A percentile compares a stretch with the other conserved stretches of the same genome.
These are phyloP conservation scores for Fusarium clavum DNA, from an alignment of 2,329 filamentous ascomycete species.

Conservation along the genomic window DNA sequence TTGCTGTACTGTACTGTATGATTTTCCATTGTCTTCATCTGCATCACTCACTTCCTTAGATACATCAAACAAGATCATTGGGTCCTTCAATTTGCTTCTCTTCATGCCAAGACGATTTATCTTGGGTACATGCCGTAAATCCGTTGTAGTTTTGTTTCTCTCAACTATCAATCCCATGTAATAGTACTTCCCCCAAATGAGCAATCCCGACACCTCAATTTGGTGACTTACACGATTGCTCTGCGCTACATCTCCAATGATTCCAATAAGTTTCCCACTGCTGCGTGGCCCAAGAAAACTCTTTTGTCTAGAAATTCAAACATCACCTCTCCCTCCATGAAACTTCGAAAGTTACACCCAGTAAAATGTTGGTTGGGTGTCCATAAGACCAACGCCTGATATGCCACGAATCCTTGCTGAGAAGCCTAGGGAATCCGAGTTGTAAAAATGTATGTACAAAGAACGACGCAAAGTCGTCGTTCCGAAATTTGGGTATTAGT, in stretches of 20 bases:
- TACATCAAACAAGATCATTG: neutral
- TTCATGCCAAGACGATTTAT: conserved; percentile 16
- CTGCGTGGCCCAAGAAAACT: conserved; percentile 37
- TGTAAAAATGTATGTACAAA: conserved; percentile 47
- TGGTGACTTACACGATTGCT: conserved; percentile 36
- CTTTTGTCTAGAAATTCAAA: conserved; percentile 47
- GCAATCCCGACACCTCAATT: conserved; percentile 24
- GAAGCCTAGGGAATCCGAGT: conserved; percentile 43
- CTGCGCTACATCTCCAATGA: conserved; percentile 29
- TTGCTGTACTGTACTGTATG: conserved; percentile 2
- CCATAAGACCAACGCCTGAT: conserved; percentile 45
- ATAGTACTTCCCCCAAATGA: conserved; percentile 19
- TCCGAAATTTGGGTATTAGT: conserved; percentile 43
- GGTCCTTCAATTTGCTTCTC: conserved; percentile 21
- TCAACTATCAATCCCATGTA: conserved; percentile 25
- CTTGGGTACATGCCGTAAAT: conserved; percentile 22
- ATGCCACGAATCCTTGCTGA: conserved; percentile 45
- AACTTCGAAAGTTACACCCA: conserved; percentile 33
- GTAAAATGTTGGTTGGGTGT: conserved; percentile 13
- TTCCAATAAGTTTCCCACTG: conserved; percentile 32
- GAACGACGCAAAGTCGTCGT: conserved; percentile 33
- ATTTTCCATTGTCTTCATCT: conserved; percentile 1
- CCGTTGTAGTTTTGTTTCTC: conserved; percentile 28
- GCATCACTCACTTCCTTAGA: conserved; percentile 6
- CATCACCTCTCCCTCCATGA: conserved; percentile 30